phyloP scores from a whole-genome alignment of 2,329 filamentous ascomycete species.

The Apiospora pterosperma region DNA sequence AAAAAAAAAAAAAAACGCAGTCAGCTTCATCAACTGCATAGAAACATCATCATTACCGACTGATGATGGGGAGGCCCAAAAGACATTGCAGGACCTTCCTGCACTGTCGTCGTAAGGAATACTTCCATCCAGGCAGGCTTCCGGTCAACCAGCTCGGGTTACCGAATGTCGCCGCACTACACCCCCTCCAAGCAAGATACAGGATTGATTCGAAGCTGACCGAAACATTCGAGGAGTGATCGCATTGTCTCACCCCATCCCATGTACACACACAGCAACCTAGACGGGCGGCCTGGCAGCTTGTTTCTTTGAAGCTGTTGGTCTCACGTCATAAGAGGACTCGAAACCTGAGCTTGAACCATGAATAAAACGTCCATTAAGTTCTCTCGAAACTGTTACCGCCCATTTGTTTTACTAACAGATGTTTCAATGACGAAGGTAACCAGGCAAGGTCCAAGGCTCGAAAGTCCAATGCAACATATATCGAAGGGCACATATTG shows the following conservation, averaged over 20 bases:
- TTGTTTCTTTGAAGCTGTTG: neutral
- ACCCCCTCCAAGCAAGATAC: neutral
- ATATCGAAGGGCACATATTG: neutral
- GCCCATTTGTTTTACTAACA: neutral
- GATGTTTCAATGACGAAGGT: neutral
- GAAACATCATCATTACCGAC: neutral
- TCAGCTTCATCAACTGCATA: neutral
- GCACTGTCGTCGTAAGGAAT: neutral
- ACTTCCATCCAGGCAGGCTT: neutral
- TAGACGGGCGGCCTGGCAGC: neutral
- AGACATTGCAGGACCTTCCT: neutral
- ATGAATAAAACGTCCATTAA: no score
- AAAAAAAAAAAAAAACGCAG: neutral
- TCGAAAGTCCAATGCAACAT: neutral
- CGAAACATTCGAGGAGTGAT: no score
- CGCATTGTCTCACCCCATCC: neutral
- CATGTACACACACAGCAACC: no score
- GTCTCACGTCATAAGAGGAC: neutral
- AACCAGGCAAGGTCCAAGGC: no score
- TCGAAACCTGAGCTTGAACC: neutral
- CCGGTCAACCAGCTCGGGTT: neutral
- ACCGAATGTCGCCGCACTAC: neutral
- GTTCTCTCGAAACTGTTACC: no score
- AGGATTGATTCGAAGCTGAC: neutral
- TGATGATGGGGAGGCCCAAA: neutral